Evolutionary conservation across 179 eudicot species (phyloP).

Genomic region (Silene coronaria): DNA sequence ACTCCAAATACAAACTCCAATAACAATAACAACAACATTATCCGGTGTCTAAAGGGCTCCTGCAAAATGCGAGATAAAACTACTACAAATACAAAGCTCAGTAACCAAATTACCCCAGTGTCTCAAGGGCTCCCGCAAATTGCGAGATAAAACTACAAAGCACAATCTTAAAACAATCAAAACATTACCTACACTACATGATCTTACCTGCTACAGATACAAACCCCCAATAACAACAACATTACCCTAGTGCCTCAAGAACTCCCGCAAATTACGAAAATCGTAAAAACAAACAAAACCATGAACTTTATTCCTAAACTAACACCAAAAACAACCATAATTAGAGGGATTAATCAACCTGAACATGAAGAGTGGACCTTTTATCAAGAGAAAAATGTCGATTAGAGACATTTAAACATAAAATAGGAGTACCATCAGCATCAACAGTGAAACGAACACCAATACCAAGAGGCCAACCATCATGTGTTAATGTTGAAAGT

Average conservation of each 20-base stretch:
- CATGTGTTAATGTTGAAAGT: slow-evolving; percentile 51
- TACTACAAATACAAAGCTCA: no score
- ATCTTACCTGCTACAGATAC: no score
- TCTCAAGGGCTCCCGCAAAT: no score
- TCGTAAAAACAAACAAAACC: no score
- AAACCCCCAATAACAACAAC: no score
- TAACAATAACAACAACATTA: no score
- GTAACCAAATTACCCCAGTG: no score
- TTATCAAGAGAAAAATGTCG: slow-evolving; percentile 30
- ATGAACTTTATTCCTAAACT: no score
- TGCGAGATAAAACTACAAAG: neutral
- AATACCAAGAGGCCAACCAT: slow-evolving; percentile 68
- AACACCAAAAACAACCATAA: neutral
- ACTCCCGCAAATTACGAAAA: no score
- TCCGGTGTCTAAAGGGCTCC: no score
- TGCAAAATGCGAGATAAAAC: no score
- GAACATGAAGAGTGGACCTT: slow-evolving; percentile 70
- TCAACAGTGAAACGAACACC: slow-evolving; percentile 83
- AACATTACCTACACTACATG: neutral
- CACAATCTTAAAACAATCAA: neutral
- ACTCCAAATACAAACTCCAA: neutral
- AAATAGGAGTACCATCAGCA: slow-evolving; percentile 51
- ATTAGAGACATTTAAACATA: slow-evolving; percentile 39
- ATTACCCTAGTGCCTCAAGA: no score
- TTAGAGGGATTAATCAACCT: slow-evolving; percentile 33